These are phyloP conservation scores for Aspergillus brasiliensis DNA, from an alignment of 2,329 filamentous ascomycete species.

Conservation along the genomic window DNA sequence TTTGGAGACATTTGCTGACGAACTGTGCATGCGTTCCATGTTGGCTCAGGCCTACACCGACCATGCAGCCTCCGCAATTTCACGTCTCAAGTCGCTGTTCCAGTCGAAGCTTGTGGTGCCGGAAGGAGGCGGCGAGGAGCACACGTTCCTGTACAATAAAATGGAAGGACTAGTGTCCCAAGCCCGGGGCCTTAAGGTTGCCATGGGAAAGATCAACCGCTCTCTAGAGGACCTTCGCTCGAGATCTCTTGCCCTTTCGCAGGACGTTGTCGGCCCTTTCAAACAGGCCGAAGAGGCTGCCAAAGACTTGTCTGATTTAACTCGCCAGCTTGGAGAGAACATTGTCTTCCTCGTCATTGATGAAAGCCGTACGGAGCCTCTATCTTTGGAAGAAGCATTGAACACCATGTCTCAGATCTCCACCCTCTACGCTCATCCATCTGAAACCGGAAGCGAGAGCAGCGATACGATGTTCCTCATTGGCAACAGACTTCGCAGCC, in stretches of 20 bases:
- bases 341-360: conserved; percentile 69
- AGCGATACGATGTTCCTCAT: conserved; percentile 70
- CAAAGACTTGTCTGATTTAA: conserved; percentile 65
- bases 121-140: conserved; percentile 69
- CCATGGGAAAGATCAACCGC: conserved; percentile 75
- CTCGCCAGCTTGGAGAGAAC: conserved; percentile 67
- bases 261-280: conserved; percentile 69
- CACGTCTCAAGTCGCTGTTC: conserved; percentile 65
- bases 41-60: conserved; percentile 82
- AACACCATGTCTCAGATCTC: conserved; percentile 53
- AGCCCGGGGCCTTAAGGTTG: conserved; percentile 79
- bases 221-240: conserved; percentile 76
- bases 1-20: conserved; percentile 73
- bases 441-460: conserved; percentile 29
- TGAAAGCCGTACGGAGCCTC: conserved; percentile 69
- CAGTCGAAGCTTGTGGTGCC: conserved; percentile 62
- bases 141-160: conserved; percentile 68
- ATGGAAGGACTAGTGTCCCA: conserved; percentile 72
- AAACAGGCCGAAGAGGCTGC: conserved; percentile 68
- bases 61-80: conserved; percentile 69
- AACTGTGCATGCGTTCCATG: conserved; percentile 74
- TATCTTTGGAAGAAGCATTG: conserved; percentile 68
- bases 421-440: conserved; percentile 26
- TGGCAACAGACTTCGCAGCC: conserved; percentile 64
- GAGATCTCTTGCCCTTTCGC: conserved; percentile 71